These are phyloP conservation scores for Aegilops speltoides DNA, from an alignment of 176 grass and related monocot species.

Conservation along the genomic window DNA sequence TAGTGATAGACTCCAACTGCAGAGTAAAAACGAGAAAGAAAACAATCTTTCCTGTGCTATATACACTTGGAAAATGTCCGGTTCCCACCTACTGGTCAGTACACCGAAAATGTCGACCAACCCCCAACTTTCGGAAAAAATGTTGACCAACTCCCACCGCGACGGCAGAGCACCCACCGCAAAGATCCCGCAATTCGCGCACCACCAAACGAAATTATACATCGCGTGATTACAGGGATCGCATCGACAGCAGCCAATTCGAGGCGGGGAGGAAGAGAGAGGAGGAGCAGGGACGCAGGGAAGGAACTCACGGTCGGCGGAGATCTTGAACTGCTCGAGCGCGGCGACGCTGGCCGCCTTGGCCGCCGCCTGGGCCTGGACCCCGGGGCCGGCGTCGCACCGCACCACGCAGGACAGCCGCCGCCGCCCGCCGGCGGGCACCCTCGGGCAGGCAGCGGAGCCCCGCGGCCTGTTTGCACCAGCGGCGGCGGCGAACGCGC, in stretches of 20 bases:
- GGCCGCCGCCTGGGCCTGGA: neutral
- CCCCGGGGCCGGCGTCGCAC: conserved; percentile 55
- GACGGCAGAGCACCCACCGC: neutral
- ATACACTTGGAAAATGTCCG: neutral
- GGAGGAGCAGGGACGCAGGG: neutral
- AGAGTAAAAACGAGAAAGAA: neutral
- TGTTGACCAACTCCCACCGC: neutral
- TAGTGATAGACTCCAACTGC: neutral
- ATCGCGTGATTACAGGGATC: neutral
- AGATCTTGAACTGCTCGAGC: conserved; percentile 95
- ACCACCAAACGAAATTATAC: neutral
- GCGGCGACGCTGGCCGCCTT: conserved; percentile 59
- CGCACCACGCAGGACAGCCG: conserved; percentile 39
- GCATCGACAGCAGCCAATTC: neutral
- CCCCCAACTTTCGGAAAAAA: neutral
- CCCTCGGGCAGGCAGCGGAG: conserved; percentile 20
- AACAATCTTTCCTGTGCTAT: neutral
- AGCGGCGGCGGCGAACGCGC: conserved; percentile 38
- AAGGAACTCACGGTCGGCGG: conserved; percentile 64
- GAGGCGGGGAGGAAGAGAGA: neutral
- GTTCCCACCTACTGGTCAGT: neutral
- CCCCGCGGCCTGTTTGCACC: conserved; percentile 22
- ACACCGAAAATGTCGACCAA: conserved; percentile 25
- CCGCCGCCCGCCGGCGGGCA: neutral
- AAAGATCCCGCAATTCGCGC: neutral